These are phyloP conservation scores for Manihot esculenta DNA, from an alignment of 441 rosid genomes.

Conservation along the genomic window DNA sequence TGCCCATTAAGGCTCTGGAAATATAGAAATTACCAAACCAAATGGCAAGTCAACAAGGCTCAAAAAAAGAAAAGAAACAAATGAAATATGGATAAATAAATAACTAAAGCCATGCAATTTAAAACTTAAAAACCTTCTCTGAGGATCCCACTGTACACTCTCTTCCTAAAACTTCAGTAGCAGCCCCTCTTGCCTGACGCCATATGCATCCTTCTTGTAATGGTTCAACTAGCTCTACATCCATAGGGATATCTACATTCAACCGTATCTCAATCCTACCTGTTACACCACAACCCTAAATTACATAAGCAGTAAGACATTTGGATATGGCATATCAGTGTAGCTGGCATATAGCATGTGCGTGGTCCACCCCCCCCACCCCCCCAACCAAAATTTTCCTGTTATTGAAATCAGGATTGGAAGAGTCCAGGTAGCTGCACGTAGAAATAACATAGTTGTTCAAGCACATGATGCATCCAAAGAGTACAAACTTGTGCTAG, in stretches of 20 bases:
- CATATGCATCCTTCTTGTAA: conserved; percentile 77
- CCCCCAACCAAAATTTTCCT: neutral
- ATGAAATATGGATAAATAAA: neutral
- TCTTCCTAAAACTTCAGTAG: conserved; percentile 44
- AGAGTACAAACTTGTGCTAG: neutral
- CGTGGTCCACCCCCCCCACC: no score
- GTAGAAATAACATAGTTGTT: neutral
- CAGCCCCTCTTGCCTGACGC: conserved; percentile 89
- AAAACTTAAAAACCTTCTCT: conserved; percentile 50
- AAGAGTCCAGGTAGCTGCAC: neutral
- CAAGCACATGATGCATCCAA: neutral
- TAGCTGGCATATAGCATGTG: neutral
- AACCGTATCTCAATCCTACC: conserved; percentile 67
- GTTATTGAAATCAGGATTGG: neutral
- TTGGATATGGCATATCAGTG: neutral
- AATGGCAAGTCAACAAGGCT: conserved; percentile 5
- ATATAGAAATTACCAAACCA: conserved; percentile 9
- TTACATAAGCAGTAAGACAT: neutral
- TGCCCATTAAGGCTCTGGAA: conserved; percentile 20
- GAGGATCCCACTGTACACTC: conserved; percentile 46
- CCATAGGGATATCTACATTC: conserved; percentile 61
- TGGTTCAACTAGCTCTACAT: conserved; percentile 72
- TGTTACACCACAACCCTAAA: conserved; percentile 30
- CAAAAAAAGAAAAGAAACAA: conserved; percentile 10
- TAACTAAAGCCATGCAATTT: conserved; percentile 9